Evolutionary conservation across 2,329 filamentous ascomycete genomes (phyloP).

Genomic region (Onygenales sp.): DNA sequence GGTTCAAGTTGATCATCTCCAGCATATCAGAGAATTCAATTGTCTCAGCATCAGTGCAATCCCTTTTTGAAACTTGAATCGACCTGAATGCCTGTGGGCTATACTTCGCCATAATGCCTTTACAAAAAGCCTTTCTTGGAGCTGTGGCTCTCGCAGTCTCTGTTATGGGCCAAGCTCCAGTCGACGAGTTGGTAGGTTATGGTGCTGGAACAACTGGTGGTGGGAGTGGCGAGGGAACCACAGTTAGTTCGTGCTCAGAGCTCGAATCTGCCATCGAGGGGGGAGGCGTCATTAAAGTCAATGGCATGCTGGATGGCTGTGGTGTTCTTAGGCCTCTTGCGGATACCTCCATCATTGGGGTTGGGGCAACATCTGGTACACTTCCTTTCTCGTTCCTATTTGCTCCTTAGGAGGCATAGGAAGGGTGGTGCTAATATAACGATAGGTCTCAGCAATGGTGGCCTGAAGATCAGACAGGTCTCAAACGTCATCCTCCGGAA

Average conservation of each 20-base stretch:
- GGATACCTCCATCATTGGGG: constrained; percentile 45
- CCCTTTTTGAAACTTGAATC: too few species aligned
- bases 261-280: constrained; percentile 17
- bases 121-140: background rate
- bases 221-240: constrained; percentile 35
- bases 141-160: background rate
- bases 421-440: constrained; percentile 20
- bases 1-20: background rate
- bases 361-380: constrained; percentile 33
- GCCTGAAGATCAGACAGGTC: constrained; percentile 38
- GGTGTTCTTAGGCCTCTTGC: constrained; percentile 37
- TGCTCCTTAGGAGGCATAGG: background rate
- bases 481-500: constrained; percentile 32
- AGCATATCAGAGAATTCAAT: background rate
- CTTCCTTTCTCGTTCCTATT: constrained; percentile 2
- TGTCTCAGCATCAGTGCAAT: too few species aligned
- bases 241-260: constrained; percentile 34
- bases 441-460: constrained; percentile 23
- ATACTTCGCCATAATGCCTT: background rate
- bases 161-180: background rate
- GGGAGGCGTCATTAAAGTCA: constrained; percentile 38
- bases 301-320: constrained; percentile 35
- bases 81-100: too few species aligned
- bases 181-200: constrained; percentile 3
- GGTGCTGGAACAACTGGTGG: constrained; percentile 37